Evolutionary conservation across 371 early-diverging fungal species (phyloP).

Genomic region (Mortierella sp.): DNA sequence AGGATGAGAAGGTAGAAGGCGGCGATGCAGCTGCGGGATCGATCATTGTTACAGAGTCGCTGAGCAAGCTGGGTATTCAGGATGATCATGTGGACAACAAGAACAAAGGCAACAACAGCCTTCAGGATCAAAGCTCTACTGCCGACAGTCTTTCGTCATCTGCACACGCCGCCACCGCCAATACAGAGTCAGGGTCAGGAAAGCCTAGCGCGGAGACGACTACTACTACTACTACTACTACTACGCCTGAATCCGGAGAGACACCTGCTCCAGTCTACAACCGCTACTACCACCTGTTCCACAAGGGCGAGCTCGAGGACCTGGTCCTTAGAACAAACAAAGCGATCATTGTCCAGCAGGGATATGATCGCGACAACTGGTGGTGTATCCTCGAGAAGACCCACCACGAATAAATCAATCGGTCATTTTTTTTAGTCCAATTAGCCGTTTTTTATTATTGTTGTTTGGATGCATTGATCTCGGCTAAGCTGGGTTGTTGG

Average conservation of each 20-base stretch:
- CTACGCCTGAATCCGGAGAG: conserved; percentile 16
- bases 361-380: conserved; percentile 96
- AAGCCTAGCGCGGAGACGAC: too few relatives aligned
- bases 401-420: conserved; percentile 2
- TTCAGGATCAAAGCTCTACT: not conserved
- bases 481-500: not conserved
- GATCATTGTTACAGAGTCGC: not conserved
- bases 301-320: conserved; percentile 86
- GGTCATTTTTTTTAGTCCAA: not conserved
- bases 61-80: conserved; percentile 17
- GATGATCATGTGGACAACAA: not conserved
- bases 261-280: conserved; percentile 35
- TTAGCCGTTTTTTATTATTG: not conserved
- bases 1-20: conserved; percentile 6
- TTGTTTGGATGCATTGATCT: not conserved
- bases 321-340: conserved; percentile 65
- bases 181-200: conserved; percentile 12
- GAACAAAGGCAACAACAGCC: not conserved
- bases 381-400: conserved; percentile 76
- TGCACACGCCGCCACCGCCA: not conserved
- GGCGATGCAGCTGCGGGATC: not conserved
- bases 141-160: conserved; percentile 7
- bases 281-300: conserved; percentile 95
- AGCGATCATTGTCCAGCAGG: conserved; percentile 70
- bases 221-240: not conserved